phyloP scores from a whole-genome alignment of 495 filamentous ascomycete genomes.

The Sordaria brevicollis region DNA sequence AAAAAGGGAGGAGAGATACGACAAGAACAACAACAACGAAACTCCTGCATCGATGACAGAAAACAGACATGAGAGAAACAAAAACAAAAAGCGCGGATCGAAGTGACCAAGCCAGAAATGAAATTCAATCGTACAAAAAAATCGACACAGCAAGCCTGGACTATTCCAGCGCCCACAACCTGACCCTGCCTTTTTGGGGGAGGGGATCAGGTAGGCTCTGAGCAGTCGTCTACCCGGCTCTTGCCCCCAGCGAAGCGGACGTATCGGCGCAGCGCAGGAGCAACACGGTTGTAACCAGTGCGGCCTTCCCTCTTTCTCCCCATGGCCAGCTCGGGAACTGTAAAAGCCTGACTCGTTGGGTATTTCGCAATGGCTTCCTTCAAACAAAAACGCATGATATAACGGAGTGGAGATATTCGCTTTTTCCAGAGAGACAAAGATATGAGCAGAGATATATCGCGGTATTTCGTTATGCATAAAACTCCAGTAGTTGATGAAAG shows the following conservation, averaged over 20 bases:
- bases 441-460: background rate
- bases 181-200: background rate
- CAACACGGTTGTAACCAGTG: background rate
- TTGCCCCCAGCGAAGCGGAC: background rate
- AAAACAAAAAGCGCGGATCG: background rate
- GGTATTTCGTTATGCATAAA: background rate
- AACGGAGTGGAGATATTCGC: background rate
- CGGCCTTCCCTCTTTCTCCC: background rate
- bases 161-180: background rate
- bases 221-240: background rate
- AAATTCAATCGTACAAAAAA: background rate
- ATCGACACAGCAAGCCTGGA: background rate
- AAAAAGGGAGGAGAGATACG: background rate
- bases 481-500: background rate
- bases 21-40: background rate
- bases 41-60: background rate
- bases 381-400: background rate
- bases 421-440: background rate
- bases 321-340: background rate
- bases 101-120: background rate
- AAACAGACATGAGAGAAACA: background rate
- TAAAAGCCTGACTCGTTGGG: background rate
- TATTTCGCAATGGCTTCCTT: background rate
- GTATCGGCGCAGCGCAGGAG: background rate
- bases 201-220: background rate